Base-by-base conservation (phyloP, 441 rosid genomes). In the Euphorbia schlechtendalii region DNA sequence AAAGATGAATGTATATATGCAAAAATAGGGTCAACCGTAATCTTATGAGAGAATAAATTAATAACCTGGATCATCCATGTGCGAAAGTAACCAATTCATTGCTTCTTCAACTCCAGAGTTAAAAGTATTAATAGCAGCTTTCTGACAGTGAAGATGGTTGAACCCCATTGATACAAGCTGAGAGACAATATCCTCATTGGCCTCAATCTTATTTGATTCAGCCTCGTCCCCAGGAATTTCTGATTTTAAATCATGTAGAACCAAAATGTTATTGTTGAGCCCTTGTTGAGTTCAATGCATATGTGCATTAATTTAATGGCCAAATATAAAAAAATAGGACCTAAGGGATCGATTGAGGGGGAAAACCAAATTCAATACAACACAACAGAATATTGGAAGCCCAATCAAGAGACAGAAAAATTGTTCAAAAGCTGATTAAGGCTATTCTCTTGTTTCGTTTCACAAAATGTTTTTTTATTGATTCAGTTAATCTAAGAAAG, bases 121-220 rank as follows among this genome's bases (percentile, higher is more conserved):
- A 55, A 81, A 84, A 49, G 99, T 86, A 68, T 78, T 83, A 71
- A 94, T 80, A 64, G 92, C 96, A 59, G 97, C 97, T 82, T 94
- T 94, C 88, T 90, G 82, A 76, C 99, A 94, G 71, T 82, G 96
- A 78, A 87, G 88, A 63, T 80, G 79, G 71, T 75, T 82, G 81
- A 94, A 94, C 11, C 97, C 99, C 97, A 90, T 90, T 11, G 92
- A 85, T 57, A 87, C 86, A 57, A 94, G 96, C 70, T 90, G 97
- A 61, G 88, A 73, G 79, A 94, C 97, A 66, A 94, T 89, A 59
- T 74, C 93, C 74, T 89, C 92, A 25, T 85, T 75, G 43, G 99
- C 97, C 68, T 76, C 78, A 64, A 82, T 81, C 71, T 71, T 74
- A 53, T 72, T 80, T 75, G 86, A 40, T 74, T 81, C 89, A 61